These are phyloP conservation scores for Musa troglodytarum DNA, from an alignment of 176 grass and related monocot genomes.

Conservation along the genomic window DNA sequence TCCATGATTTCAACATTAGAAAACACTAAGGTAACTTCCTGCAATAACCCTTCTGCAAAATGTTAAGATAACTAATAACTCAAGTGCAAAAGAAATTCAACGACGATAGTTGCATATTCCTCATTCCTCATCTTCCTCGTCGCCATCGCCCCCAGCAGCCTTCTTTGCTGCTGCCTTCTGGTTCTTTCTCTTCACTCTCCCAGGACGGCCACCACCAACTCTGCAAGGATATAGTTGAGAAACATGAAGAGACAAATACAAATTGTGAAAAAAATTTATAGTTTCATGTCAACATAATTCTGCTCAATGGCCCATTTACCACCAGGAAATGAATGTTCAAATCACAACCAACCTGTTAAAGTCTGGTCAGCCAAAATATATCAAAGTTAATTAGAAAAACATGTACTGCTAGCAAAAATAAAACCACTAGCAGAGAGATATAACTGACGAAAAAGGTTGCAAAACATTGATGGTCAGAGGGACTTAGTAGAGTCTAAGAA, in stretches of 20 bases:
- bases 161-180: conserved; percentile 33
- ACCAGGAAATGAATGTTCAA: too few relatives aligned
- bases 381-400: too few relatives aligned
- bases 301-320: too few relatives aligned
- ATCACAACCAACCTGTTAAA: too few relatives aligned
- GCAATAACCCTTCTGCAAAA: neutral
- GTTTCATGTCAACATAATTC: too few relatives aligned
- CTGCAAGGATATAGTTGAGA: conserved; percentile 14
- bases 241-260: neutral
- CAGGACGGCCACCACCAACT: conserved; percentile 42
- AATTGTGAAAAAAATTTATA: too few relatives aligned
- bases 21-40: neutral
- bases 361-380: too few relatives aligned
- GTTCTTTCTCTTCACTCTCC: conserved; percentile 58
- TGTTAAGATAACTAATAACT: neutral
- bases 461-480: too few relatives aligned
- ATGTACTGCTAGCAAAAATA: too few relatives aligned
- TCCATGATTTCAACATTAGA: neutral
- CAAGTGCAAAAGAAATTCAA: neutral
- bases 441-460: too few relatives aligned
- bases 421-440: too few relatives aligned
- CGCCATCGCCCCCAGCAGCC: conserved; percentile 14
- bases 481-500: too few relatives aligned
- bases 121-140: conserved; percentile 38
- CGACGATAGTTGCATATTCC: neutral